These are phyloP conservation scores for Pleurotus tuoliensis DNA, from an alignment of 768 basidiomycete genomes.

Conservation along the genomic window DNA sequence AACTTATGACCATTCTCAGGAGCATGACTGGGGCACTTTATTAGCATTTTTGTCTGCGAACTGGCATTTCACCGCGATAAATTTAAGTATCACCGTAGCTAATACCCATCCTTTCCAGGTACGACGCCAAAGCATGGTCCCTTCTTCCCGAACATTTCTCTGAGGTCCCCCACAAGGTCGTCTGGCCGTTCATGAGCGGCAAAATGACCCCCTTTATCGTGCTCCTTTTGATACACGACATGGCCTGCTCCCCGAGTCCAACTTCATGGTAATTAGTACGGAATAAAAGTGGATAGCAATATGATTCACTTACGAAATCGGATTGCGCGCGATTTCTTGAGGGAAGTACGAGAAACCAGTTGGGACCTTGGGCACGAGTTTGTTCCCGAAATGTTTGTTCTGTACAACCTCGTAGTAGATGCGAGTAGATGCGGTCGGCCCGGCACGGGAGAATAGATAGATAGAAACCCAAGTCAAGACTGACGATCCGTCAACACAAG, in stretches of 20 bases:
- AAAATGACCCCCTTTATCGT: conserved; percentile 56
- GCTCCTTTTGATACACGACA: conserved; percentile 44
- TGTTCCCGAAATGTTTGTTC: conserved; percentile 10
- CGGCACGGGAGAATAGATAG: conserved; percentile 56
- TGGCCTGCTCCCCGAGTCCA: conserved; percentile 35
- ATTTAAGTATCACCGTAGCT: no score
- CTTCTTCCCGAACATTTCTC: conserved; percentile 53
- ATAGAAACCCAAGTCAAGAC: conserved; percentile 60
- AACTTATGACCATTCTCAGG: no score
- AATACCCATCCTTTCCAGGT: conserved; percentile 38
- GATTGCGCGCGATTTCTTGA: conserved; percentile 29
- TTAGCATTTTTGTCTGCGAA: no score
- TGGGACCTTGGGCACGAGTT: conserved; percentile 28
- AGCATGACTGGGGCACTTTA: no score
- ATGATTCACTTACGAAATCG: not conserved
- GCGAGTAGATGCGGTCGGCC: conserved; percentile 51
- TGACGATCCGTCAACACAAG: conserved; percentile 19
- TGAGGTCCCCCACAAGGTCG: conserved; percentile 43
- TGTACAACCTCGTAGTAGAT: conserved; percentile 50
- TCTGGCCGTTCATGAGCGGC: conserved; percentile 49
- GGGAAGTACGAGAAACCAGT: conserved; percentile 47
- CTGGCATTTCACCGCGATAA: no score
- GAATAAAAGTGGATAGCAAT: not conserved
- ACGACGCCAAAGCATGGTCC: conserved; percentile 48
- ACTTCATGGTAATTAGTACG: conserved; percentile 19